Conservation (phyloP, 805 yeast species). For the Candida multigemmis region DNA sequence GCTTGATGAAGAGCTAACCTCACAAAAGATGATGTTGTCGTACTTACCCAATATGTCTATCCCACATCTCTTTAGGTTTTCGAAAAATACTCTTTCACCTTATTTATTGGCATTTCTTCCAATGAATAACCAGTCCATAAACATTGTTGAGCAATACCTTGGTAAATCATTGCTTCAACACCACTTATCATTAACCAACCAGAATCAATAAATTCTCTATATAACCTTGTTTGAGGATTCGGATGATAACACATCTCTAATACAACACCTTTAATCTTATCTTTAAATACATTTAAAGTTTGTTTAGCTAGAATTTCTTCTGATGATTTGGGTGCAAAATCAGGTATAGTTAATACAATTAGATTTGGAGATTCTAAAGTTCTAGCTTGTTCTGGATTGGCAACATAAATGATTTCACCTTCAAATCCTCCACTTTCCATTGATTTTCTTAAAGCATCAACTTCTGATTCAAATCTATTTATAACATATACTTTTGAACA, state of each 20-base stretch:
- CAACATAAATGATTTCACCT: slow-evolving; percentile 16
- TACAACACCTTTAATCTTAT: slow-evolving; percentile 14
- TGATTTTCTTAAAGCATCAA: slow-evolving; percentile 9
- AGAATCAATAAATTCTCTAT: slow-evolving; percentile 10
- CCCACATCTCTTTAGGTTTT: not conserved
- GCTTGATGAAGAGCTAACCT: no score
- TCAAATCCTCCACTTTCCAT: slow-evolving; percentile 13
- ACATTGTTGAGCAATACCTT: slow-evolving; percentile 19
- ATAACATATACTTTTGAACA: slow-evolving; percentile 18
- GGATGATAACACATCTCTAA: slow-evolving; percentile 29
- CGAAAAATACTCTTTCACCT: slow-evolving; percentile 10
- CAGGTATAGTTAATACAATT: slow-evolving; percentile 20
- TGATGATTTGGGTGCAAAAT: slow-evolving; percentile 12
- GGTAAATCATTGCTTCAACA: slow-evolving; percentile 20
- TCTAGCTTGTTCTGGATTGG: slow-evolving; percentile 13
- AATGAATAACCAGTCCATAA: slow-evolving; percentile 20
- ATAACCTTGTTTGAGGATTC: slow-evolving; percentile 13
- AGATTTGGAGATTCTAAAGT: slow-evolving; percentile 9
- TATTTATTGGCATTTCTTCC: slow-evolving; percentile 14
- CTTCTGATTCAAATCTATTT: slow-evolving; percentile 18
- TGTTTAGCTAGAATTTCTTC: slow-evolving; percentile 14
- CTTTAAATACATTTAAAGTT: slow-evolving; percentile 16
- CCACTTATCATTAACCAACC: slow-evolving; percentile 23
- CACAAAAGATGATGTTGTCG: no score
- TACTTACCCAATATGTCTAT: no score